A percentile compares a stretch with the other conserved stretches of the same genome.
phyloP scores from a whole-genome alignment of 768 basidiomycete species.

The Fibroporia radiculosa region DNA sequence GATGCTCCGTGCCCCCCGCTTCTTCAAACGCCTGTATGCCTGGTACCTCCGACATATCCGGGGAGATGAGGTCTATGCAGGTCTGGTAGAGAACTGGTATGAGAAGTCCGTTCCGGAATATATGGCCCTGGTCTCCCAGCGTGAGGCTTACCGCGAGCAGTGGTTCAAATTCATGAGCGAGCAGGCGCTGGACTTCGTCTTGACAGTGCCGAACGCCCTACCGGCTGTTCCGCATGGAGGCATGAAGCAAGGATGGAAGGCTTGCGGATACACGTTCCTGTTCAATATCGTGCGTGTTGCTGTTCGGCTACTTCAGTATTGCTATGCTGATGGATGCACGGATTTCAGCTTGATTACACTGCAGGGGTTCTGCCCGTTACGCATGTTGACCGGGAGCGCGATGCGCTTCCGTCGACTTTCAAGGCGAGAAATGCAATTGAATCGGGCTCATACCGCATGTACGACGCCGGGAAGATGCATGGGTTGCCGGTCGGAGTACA shows the following conservation, averaged over 20 bases:
- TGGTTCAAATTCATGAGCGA: slow-evolving; percentile 21
- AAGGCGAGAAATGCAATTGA: slow-evolving; percentile 30
- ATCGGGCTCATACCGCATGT: slow-evolving; percentile 32
- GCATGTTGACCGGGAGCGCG: slow-evolving; percentile 28
- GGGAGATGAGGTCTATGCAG: slow-evolving; percentile 17
- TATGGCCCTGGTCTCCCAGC: slow-evolving; percentile 19
- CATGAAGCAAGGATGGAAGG: slow-evolving; percentile 25
- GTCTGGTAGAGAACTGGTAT: slow-evolving; percentile 17
- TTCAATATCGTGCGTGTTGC: slow-evolving; percentile 35
- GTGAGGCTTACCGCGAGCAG: slow-evolving; percentile 22
- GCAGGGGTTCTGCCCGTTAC: slow-evolving; percentile 41
- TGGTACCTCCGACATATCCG: slow-evolving; percentile 20
- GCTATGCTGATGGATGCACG: not conserved
- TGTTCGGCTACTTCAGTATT: not conserved
- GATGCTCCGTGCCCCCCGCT: slow-evolving; percentile 16
- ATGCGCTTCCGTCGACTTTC: slow-evolving; percentile 21
- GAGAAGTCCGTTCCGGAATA: slow-evolving; percentile 23
- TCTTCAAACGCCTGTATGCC: slow-evolving; percentile 20
- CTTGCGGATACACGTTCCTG: slow-evolving; percentile 29
- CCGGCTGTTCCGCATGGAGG: slow-evolving; percentile 33
- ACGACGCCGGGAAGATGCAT: slow-evolving; percentile 34
- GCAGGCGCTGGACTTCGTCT: slow-evolving; percentile 29
- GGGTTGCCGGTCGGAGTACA: slow-evolving; percentile 41
- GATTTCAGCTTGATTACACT: slow-evolving; percentile 34
- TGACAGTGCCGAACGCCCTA: slow-evolving; percentile 31